These are phyloP conservation scores for Sporisorium sorghi DNA, from an alignment of 1,284 basidiomycete genomes.

Conservation along the genomic window DNA sequence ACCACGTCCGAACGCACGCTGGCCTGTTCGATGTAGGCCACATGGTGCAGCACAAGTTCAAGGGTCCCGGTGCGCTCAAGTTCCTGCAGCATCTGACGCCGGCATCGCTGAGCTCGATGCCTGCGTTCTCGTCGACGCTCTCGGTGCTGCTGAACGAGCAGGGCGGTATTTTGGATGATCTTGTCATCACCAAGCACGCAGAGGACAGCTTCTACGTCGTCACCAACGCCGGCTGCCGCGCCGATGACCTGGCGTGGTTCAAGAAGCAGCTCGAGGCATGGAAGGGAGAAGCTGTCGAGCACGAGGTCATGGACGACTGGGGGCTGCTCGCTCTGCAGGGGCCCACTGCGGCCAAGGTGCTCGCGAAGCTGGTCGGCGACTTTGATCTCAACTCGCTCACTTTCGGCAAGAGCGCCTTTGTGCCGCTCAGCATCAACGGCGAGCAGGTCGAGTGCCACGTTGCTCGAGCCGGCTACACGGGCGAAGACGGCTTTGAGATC, in stretches of 20 bases:
- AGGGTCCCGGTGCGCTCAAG: conserved; percentile 70
- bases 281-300: conserved; percentile 75
- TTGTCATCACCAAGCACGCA: conserved; percentile 71
- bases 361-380: conserved; percentile 74
- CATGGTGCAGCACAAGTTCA: conserved; percentile 77
- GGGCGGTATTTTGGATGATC: conserved; percentile 97
- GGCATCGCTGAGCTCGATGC: conserved; percentile 76
- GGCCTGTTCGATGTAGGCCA: conserved; percentile 98
- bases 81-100: conserved; percentile 84
- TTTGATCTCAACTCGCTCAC: conserved; percentile 74
- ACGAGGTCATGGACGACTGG: conserved; percentile 85
- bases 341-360: conserved; percentile 82
- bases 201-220: conserved; percentile 85
- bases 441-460: conserved; percentile 77
- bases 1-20: conserved; percentile 83
- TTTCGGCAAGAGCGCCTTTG: conserved; percentile 65
- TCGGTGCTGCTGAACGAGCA: conserved; percentile 87
- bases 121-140: conserved; percentile 77
- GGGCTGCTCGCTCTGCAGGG: conserved; percentile 93
- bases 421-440: conserved; percentile 72
- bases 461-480: conserved; percentile 96
- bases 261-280: conserved; percentile 73
- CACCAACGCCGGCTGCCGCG: conserved; percentile 90
- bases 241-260: conserved; percentile 85
- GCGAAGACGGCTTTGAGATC: conserved; percentile 98